A percentile compares a stretch with the other conserved stretches of the same genome.
Conservation (phyloP, 2,329 filamentous ascomycete species). For the Pseudogymnoascus sp. region DNA sequence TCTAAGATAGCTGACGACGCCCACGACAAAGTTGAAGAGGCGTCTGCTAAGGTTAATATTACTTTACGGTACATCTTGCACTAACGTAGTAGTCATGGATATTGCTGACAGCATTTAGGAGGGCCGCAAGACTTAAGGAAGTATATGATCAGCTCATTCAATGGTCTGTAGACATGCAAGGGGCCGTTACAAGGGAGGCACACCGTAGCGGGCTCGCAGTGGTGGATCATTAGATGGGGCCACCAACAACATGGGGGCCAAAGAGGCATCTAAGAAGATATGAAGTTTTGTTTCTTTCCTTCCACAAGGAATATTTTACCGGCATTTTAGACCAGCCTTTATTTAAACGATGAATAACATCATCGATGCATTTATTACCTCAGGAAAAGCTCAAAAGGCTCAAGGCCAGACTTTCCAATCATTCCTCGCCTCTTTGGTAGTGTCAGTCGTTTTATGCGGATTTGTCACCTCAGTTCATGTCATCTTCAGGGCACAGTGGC, state of each 20-base stretch:
- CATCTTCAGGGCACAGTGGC: conserved; percentile 10
- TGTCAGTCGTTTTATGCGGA: conserved; percentile 9
- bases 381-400: conserved; percentile 14
- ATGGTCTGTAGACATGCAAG: neutral
- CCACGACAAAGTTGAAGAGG: neutral
- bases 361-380: conserved; percentile 1
- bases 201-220: neutral
- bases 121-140: neutral
- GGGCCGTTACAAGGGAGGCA: neutral
- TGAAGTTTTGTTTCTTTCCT: neutral
- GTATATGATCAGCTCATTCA: neutral
- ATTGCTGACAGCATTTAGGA: neutral
- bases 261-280: neutral
- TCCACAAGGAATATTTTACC: neutral
- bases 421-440: conserved; percentile 13
- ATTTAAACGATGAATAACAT: conserved; percentile 6
- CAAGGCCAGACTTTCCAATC: conserved; percentile 13
- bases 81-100: neutral
- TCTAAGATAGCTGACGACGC: neutral
- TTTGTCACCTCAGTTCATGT: conserved; percentile 5
- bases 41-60: neutral
- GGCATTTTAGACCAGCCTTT: neutral
- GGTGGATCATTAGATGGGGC: neutral
- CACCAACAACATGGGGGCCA: neutral
- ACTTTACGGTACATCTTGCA: neutral